These are phyloP conservation scores for Amanita inopinata DNA, from an alignment of 768 basidiomycete genomes.

Conservation along the genomic window DNA sequence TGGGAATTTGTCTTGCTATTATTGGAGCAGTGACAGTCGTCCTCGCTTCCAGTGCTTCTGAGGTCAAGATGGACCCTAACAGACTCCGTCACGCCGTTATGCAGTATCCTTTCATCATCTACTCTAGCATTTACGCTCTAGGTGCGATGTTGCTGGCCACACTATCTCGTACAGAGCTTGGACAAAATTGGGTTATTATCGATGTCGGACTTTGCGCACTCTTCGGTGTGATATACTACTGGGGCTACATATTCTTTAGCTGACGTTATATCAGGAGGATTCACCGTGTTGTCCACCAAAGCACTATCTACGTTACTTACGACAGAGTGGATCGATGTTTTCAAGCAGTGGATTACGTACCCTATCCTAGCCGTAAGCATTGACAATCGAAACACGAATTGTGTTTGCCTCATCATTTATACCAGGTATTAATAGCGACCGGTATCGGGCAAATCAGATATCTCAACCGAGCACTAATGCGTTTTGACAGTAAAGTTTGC, in stretches of 20 bases:
- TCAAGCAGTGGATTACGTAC: slow-evolving; percentile 77
- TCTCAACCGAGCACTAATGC: slow-evolving; percentile 80
- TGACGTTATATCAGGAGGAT: slow-evolving; percentile 50
- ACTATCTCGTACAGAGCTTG: slow-evolving; percentile 56
- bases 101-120: slow-evolving; percentile 67
- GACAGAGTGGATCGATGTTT: slow-evolving; percentile 64
- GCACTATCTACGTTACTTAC: slow-evolving; percentile 83
- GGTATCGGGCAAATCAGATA: slow-evolving; percentile 81
- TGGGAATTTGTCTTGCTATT: slow-evolving; percentile 74
- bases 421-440: slow-evolving; percentile 58
- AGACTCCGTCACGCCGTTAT: slow-evolving; percentile 59
- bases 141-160: slow-evolving; percentile 48
- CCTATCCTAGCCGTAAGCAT: slow-evolving; percentile 59
- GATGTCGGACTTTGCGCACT: slow-evolving; percentile 86
- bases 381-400: neutral
- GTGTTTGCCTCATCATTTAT: slow-evolving; percentile 10
- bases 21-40: slow-evolving; percentile 93
- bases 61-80: slow-evolving; percentile 58
- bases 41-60: slow-evolving; percentile 61
- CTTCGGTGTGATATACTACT: slow-evolving; percentile 42
- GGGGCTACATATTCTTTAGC: neutral
- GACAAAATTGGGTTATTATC: slow-evolving; percentile 64
- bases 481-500: slow-evolving; percentile 81
- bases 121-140: slow-evolving; percentile 52
- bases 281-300: slow-evolving; percentile 91